A percentile compares a stretch with the other conserved stretches of the same genome.
phyloP scores from a whole-genome alignment of 371 early-diverging fungal species.

The Sanchytrium tribonematis region DNA sequence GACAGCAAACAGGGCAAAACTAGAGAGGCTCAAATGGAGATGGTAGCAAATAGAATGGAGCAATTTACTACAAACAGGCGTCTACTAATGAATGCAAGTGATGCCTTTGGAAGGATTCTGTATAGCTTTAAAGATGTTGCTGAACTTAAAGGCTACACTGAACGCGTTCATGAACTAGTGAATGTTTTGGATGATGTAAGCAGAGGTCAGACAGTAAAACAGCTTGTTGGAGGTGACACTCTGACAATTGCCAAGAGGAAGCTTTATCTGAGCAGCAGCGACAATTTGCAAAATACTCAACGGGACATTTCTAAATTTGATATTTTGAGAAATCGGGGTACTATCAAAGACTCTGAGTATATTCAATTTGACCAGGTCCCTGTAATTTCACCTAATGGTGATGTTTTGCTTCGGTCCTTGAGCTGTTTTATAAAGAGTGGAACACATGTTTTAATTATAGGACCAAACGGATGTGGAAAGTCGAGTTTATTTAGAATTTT shows the following conservation, averaged over 20 bases:
- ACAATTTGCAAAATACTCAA: not conserved
- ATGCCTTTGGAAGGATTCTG: slow-evolving; percentile 74
- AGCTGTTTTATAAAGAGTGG: slow-evolving; percentile 24
- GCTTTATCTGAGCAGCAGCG: not conserved
- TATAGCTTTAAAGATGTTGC: slow-evolving; percentile 46
- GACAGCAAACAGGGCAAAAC: not conserved
- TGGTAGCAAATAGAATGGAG: slow-evolving; percentile 32
- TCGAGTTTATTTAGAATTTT: slow-evolving; percentile 65
- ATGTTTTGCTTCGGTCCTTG: slow-evolving; percentile 48
- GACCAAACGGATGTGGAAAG: slow-evolving; percentile 73
- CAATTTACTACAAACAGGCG: slow-evolving; percentile 74
- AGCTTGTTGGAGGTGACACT: not conserved
- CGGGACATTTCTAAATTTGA: not conserved
- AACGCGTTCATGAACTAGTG: slow-evolving; percentile 44
- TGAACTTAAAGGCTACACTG: slow-evolving; percentile 39
- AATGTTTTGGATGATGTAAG: slow-evolving; percentile 31
- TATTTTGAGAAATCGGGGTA: not conserved
- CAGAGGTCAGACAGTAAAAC: slow-evolving; percentile 12
- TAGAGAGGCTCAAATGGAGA: slow-evolving; percentile 3
- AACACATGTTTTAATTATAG: slow-evolving; percentile 44
- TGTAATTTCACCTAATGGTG: slow-evolving; percentile 15
- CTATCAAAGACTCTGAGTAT: slow-evolving; percentile 16
- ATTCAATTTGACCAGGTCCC: slow-evolving; percentile 20
- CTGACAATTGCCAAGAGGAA: not conserved
- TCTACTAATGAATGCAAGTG: slow-evolving; percentile 46